Evolutionary conservation across 257 asterid genomes (phyloP).

Genomic region (Solanum acaule): DNA sequence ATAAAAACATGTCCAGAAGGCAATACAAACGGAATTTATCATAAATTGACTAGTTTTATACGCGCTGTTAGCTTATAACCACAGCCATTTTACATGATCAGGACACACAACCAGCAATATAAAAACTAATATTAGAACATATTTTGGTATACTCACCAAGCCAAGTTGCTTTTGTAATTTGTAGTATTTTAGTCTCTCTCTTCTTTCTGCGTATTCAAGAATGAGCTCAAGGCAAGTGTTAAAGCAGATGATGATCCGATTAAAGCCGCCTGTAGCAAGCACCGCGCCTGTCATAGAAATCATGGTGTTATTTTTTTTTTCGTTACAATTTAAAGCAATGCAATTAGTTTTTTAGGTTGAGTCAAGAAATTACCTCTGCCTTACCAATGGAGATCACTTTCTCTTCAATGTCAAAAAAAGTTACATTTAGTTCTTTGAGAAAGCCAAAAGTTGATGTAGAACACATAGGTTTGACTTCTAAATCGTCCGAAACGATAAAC

Average conservation of each 20-base stretch:
- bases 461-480: background rate
- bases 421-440: background rate
- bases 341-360: background rate
- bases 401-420: background rate
- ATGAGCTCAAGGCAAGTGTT: background rate
- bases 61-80: background rate
- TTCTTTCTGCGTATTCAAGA: background rate
- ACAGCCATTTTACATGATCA: background rate
- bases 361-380: background rate
- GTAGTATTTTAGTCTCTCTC: background rate
- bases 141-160: background rate
- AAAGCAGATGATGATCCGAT: background rate
- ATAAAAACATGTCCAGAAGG: background rate
- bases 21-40: background rate
- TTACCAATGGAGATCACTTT: background rate
- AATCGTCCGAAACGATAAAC: background rate
- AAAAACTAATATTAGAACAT: background rate
- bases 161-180: background rate
- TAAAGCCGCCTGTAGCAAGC: conserved; percentile 1
- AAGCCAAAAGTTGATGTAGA: background rate
- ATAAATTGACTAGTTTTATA: background rate
- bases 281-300: background rate
- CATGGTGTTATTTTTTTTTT: background rate
- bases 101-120: background rate
- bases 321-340: background rate